Conservation (phyloP, 306 rosid species). For the Ochetophila trinervis region DNA sequence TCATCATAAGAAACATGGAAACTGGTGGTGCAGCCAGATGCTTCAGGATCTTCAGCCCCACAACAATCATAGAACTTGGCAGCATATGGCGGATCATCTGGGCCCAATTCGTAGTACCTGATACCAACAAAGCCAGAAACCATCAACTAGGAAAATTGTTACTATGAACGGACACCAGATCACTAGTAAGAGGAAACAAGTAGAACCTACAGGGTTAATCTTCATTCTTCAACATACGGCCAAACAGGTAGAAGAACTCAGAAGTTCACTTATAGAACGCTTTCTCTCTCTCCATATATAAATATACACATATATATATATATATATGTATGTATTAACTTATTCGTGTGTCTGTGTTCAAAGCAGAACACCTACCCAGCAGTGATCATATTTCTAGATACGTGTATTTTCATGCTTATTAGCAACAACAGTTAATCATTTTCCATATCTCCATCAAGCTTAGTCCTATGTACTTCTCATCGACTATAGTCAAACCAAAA, state of each 20-base stretch:
- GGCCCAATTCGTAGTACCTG: slow-evolving; percentile 85
- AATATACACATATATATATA: too few species aligned
- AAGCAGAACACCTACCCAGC: too few species aligned
- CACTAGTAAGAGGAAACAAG: not conserved
- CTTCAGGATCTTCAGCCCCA: slow-evolving; percentile 82
- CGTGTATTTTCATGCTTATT: too few species aligned
- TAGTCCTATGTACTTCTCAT: too few species aligned
- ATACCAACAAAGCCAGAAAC: slow-evolving; percentile 21
- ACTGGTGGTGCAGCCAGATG: slow-evolving; percentile 75
- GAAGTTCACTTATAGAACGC: not conserved
- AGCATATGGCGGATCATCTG: slow-evolving; percentile 74
- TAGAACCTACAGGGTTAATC: not conserved
- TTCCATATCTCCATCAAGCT: not conserved
- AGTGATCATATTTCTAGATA: too few species aligned
- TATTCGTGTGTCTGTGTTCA: too few species aligned
- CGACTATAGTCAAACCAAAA: too few species aligned
- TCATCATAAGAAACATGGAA: slow-evolving; percentile 80
- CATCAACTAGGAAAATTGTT: not conserved
- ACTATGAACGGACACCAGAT: not conserved
- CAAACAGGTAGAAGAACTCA: not conserved
- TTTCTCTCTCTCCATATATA: not conserved
- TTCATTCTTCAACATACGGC: not conserved
- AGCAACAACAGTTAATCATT: not conserved
- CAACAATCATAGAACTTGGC: slow-evolving; percentile 93
- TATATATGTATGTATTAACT: too few species aligned